Evolutionary conservation across 208 protist genomes (phyloP).

Genomic region (Wallacemonas rigidus): DNA sequence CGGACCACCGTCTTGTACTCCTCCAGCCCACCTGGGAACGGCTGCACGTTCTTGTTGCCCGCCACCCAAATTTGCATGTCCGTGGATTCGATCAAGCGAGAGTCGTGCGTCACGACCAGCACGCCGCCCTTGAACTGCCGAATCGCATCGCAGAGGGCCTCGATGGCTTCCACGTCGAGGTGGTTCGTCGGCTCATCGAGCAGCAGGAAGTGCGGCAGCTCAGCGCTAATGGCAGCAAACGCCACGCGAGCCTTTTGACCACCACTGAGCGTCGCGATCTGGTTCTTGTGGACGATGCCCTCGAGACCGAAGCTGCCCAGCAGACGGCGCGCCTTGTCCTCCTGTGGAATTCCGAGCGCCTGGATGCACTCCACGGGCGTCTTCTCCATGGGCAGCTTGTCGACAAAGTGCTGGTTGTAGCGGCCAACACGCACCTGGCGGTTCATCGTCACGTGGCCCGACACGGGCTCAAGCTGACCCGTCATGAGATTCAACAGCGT

Average conservation of each 20-base stretch:
- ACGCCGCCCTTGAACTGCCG: conserved; percentile 87
- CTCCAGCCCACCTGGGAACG: conserved; percentile 78
- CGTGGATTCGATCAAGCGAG: conserved; percentile 86
- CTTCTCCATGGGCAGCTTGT: conserved; percentile 90
- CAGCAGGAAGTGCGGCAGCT: conserved; percentile 92
- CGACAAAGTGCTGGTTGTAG: conserved; percentile 95
- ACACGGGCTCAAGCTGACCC: conserved; percentile 75
- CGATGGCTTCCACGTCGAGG: conserved; percentile 92
- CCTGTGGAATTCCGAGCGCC: conserved; percentile 57
- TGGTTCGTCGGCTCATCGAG: conserved; percentile 97
- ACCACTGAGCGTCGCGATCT: conserved; percentile 92
- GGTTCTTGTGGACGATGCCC: conserved; percentile 84
- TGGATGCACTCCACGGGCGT: conserved; percentile 90
- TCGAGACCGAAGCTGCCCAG: conserved; percentile 90
- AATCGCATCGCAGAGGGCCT: conserved; percentile 85
- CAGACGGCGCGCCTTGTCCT: conserved; percentile 82
- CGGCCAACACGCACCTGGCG: conserved; percentile 84
- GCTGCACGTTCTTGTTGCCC: conserved; percentile 68
- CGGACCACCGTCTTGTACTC: conserved; percentile 88
- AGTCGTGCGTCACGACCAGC: conserved; percentile 91
- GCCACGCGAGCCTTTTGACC: conserved; percentile 95
- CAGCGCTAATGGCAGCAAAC: conserved; percentile 91
- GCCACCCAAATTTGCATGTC: conserved; percentile 92
- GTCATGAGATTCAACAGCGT: conserved; percentile 93
- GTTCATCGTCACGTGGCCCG: conserved; percentile 71